A percentile compares a stretch with the other conserved stretches of the same genome.
Conservation (phyloP, 345 rosid genomes). For the Gossypium australe region DNA sequence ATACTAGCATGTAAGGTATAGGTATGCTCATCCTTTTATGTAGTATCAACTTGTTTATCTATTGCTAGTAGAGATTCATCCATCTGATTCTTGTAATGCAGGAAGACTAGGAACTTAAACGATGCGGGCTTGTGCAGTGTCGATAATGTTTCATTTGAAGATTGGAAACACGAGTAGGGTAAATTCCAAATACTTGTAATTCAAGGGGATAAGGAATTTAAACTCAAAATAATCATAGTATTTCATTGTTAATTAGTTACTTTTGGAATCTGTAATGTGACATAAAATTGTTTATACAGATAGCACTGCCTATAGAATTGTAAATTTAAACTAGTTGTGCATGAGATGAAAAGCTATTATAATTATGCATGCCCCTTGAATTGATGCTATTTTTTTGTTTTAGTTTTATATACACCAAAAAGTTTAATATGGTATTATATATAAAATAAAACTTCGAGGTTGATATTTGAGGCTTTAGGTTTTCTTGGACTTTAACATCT, state of each 20-base stretch:
- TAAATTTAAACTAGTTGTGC: background rate
- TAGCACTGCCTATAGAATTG: background rate
- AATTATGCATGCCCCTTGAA: background rate
- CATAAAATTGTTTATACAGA: background rate
- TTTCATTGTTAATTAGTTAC: background rate
- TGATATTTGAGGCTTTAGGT: too few relatives aligned
- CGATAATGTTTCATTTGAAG: background rate
- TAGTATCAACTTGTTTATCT: background rate
- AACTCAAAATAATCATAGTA: background rate
- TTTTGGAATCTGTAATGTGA: background rate
- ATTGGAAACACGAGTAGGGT: background rate
- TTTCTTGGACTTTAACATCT: too few relatives aligned
- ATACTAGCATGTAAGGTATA: background rate
- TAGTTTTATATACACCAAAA: too few relatives aligned
- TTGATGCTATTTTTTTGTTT: too few relatives aligned
- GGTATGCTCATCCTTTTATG: background rate
- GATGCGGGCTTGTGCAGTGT: background rate
- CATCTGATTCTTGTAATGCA: background rate
- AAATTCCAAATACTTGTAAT: background rate
- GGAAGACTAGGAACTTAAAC: background rate
- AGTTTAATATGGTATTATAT: too few relatives aligned
- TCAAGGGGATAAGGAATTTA: background rate
- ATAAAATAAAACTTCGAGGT: too few relatives aligned
- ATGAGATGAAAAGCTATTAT: background rate
- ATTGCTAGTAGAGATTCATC: background rate